A percentile compares a stretch with the other conserved stretches of the same genome.
phyloP scores from a whole-genome alignment of 2,329 filamentous ascomycete species.

The Tricladium varicosporioides region DNA sequence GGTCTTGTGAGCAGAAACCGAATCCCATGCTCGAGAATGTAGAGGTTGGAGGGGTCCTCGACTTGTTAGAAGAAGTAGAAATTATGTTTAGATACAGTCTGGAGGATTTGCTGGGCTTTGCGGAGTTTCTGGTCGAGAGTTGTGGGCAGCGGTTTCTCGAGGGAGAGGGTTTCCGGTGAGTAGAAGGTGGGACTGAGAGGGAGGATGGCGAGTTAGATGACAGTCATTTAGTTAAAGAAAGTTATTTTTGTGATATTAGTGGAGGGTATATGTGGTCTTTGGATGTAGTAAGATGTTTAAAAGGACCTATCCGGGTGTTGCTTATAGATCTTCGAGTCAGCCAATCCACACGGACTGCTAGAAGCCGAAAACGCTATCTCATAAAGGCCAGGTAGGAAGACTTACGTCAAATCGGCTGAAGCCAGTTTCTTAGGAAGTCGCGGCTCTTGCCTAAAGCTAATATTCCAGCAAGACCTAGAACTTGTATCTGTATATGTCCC shows the following conservation, averaged over 20 bases:
- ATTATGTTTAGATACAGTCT: neutral
- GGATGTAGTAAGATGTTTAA: neutral
- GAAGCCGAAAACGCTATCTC: neutral
- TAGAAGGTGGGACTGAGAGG: neutral
- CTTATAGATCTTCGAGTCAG: neutral
- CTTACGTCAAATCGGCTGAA: neutral
- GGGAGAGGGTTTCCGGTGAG: too few species aligned
- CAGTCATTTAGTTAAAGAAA: neutral
- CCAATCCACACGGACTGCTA: neutral
- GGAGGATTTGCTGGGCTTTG: neutral
- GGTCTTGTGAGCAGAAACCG: neutral
- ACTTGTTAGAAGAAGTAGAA: neutral
- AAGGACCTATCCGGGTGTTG: neutral
- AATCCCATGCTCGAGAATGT: neutral
- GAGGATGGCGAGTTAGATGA: neutral
- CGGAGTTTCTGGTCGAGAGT: neutral
- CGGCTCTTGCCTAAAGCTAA: neutral
- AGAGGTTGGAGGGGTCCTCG: neutral
- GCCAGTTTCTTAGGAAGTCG: neutral
- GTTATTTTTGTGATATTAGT: neutral
- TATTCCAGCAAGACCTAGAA: neutral
- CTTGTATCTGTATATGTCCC: too few species aligned
- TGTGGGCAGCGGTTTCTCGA: neutral
- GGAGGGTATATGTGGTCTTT: neutral
- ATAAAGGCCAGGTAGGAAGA: neutral